Conservation (phyloP, 2,329 filamentous ascomycete genomes). For the Scedosporium minutisporum region DNA sequence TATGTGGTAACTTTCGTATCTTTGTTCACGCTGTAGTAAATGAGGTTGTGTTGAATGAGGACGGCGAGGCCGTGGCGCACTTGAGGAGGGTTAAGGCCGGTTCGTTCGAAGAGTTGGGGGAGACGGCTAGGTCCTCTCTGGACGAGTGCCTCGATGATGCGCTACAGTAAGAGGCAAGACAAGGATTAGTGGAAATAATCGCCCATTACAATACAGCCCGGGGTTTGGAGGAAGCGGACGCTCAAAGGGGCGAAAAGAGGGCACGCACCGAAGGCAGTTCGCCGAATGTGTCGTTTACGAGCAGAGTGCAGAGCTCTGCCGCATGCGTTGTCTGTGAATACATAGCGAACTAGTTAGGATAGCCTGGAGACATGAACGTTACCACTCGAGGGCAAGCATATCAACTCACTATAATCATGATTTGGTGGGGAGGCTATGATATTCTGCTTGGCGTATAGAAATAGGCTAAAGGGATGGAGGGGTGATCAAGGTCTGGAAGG, state of each 20-base stretch:
- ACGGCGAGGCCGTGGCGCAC: slow-evolving; percentile 74
- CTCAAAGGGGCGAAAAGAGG: neutral
- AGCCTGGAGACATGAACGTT: neutral
- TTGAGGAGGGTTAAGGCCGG: slow-evolving; percentile 63
- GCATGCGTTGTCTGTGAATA: slow-evolving; percentile 54
- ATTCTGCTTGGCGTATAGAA: neutral
- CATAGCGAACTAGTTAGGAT: neutral
- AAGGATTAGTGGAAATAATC: neutral
- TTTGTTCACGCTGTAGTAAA: slow-evolving; percentile 60
- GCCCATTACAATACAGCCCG: no score
- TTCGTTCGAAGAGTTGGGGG: slow-evolving; percentile 58
- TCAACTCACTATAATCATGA: slow-evolving; percentile 25
- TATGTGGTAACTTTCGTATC: slow-evolving; percentile 62
- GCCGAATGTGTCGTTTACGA: slow-evolving; percentile 83
- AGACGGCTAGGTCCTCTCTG: slow-evolving; percentile 70
- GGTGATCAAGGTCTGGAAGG: slow-evolving; percentile 14
- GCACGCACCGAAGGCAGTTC: slow-evolving; percentile 77
- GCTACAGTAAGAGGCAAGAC: slow-evolving; percentile 37
- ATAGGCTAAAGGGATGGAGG: slow-evolving; percentile 7
- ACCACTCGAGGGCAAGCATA: neutral
- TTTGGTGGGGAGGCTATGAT: neutral
- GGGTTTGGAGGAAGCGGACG: no score
- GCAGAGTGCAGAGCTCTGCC: slow-evolving; percentile 79
- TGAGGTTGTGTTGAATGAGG: slow-evolving; percentile 79
- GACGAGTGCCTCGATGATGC: slow-evolving; percentile 72